phyloP scores from a whole-genome alignment of 2,329 filamentous ascomycete species.

The Fusarium sterilihyphosum region DNA sequence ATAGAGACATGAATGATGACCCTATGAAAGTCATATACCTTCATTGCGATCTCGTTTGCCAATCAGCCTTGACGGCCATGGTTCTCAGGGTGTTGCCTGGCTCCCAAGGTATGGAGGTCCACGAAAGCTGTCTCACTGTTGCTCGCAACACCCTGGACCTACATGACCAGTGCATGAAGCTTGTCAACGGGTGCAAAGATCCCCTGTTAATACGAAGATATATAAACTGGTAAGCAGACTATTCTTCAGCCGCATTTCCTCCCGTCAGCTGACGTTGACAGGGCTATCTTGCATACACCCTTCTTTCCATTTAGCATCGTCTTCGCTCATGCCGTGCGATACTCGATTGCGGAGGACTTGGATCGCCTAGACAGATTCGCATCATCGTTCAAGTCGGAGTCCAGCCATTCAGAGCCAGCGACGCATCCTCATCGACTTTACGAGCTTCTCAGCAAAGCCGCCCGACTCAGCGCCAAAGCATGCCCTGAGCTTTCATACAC shows the following conservation, averaged over 20 bases:
- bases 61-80: slow-evolving; percentile 48
- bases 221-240: slow-evolving; percentile 46
- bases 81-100: slow-evolving; percentile 45
- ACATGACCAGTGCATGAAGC: slow-evolving; percentile 47
- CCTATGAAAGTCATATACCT: slow-evolving; percentile 45
- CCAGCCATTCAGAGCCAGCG: slow-evolving; percentile 13
- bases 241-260: neutral
- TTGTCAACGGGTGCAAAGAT: slow-evolving; percentile 40
- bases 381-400: slow-evolving; percentile 42
- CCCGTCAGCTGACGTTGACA: slow-evolving; percentile 19
- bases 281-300: slow-evolving; percentile 49
- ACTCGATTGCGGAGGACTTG: slow-evolving; percentile 9
- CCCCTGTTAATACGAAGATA: slow-evolving; percentile 48
- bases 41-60: slow-evolving; percentile 48
- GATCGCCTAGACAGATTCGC: slow-evolving; percentile 45
- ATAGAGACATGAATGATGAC: slow-evolving; percentile 5
- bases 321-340: slow-evolving; percentile 46
- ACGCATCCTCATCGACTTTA: slow-evolving; percentile 50
- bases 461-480: slow-evolving; percentile 42
- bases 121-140: slow-evolving; percentile 44
- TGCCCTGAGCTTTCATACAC: neutral
- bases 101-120: neutral
- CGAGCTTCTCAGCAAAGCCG: slow-evolving; percentile 47
- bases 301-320: slow-evolving; percentile 53
- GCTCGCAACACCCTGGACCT: slow-evolving; percentile 48